A percentile compares a stretch with the other conserved stretches of the same genome.
These are phyloP conservation scores for Coemansia furcata DNA, from an alignment of 192 early-diverging fungal species.

Conservation along the genomic window DNA sequence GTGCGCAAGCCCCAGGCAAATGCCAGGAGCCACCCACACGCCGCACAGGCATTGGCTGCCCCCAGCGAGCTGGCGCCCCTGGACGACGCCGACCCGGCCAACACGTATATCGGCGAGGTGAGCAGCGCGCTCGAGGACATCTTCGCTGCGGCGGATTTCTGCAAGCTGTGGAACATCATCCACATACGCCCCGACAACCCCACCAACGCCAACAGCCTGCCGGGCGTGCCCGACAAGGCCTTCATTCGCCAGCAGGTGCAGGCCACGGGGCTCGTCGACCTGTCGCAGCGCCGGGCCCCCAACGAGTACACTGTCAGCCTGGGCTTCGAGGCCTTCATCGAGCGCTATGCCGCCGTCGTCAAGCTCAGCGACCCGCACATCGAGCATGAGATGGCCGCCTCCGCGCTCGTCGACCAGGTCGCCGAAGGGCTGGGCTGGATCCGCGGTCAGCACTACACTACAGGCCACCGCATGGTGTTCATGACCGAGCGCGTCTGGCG, in stretches of 20 bases:
- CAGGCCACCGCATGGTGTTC: slow-evolving; percentile 60
- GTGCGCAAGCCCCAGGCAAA: slow-evolving; percentile 58
- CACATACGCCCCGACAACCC: slow-evolving; percentile 75
- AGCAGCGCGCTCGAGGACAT: slow-evolving; percentile 75
- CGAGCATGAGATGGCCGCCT: slow-evolving; percentile 13
- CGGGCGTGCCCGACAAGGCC: slow-evolving; percentile 57
- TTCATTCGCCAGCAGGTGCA: slow-evolving; percentile 69
- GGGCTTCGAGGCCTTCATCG: slow-evolving; percentile 68
- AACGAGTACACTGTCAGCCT: slow-evolving; percentile 71
- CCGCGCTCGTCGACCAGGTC: slow-evolving; percentile 44
- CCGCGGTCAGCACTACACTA: slow-evolving; percentile 49
- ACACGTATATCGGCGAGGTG: slow-evolving; percentile 55
- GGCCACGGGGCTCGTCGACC: slow-evolving; percentile 66
- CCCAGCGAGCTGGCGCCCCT: slow-evolving; percentile 41
- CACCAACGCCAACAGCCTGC: slow-evolving; percentile 11
- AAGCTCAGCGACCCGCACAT: background rate
- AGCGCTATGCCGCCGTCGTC: slow-evolving; percentile 65
- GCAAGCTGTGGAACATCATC: slow-evolving; percentile 77
- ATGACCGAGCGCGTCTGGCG: slow-evolving; percentile 78
- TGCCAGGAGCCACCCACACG: slow-evolving; percentile 12
- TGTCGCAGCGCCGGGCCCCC: slow-evolving; percentile 62
- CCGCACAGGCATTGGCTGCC: slow-evolving; percentile 15
- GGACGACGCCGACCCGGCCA: slow-evolving; percentile 42
- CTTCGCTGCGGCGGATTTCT: slow-evolving; percentile 70
- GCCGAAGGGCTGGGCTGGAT: slow-evolving; percentile 35